Conservation (phyloP, 2,329 filamentous ascomycete species). For the Paracoccidioides brasiliensis region DNA sequence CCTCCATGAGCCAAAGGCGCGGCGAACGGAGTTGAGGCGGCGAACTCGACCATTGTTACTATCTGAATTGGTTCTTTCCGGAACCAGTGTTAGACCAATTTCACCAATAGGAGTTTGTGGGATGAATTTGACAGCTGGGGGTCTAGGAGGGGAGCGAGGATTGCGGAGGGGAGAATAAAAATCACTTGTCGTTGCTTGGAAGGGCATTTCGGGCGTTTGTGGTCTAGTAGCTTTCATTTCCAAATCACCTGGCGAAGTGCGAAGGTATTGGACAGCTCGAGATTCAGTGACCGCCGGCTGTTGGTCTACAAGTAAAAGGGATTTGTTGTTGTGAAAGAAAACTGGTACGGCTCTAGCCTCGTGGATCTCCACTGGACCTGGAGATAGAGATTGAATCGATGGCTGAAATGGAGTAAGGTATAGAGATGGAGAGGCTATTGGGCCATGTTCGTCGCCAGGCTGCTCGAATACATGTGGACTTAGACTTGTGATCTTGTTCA, state of each 20-base stretch:
- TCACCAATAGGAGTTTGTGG: slow-evolving; percentile 40
- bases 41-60: slow-evolving; percentile 14
- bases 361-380: slow-evolving; percentile 42
- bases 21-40: slow-evolving; percentile 27
- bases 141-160: slow-evolving; percentile 44
- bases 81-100: slow-evolving; percentile 27
- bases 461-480: neutral
- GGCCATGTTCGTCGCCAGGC: neutral
- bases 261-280: slow-evolving; percentile 19
- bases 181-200: slow-evolving; percentile 9
- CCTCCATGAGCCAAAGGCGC: slow-evolving; percentile 24
- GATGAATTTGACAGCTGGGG: slow-evolving; percentile 43
- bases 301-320: slow-evolving; percentile 51
- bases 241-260: slow-evolving; percentile 10
- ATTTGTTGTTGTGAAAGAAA: slow-evolving; percentile 51
- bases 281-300: slow-evolving; percentile 19
- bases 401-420: slow-evolving; percentile 20
- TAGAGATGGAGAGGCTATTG: neutral
- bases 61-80: slow-evolving; percentile 10
- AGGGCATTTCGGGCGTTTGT: slow-evolving; percentile 17
- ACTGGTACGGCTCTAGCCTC: slow-evolving; percentile 49
- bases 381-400: slow-evolving; percentile 37
- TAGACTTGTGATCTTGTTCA: neutral
- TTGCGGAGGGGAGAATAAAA: slow-evolving; percentile 48
- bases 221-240: slow-evolving; percentile 9